Evolutionary conservation across 805 yeast genomes (phyloP).

Genomic region (baker's yeast (Saccharomyces cerevisiae)): DNA sequence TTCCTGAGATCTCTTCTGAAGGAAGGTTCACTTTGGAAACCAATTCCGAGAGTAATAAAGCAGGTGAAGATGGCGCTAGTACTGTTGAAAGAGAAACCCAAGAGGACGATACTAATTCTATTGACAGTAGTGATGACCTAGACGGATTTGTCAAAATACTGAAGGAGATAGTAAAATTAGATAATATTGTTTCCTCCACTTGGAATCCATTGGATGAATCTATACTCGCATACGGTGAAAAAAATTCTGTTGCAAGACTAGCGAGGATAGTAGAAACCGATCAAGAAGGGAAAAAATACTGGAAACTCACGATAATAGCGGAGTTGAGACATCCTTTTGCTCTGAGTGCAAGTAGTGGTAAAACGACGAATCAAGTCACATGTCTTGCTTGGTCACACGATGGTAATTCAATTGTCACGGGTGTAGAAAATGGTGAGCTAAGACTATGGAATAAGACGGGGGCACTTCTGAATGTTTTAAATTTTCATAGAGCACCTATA

Average conservation of each 20-base stretch:
- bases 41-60: slow-evolving; percentile 9
- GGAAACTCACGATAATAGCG: not conserved
- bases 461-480: slow-evolving; percentile 46
- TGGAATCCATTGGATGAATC: slow-evolving; percentile 48
- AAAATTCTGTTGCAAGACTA: slow-evolving; percentile 35
- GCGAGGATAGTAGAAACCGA: slow-evolving; percentile 34
- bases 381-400: slow-evolving; percentile 54
- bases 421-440: slow-evolving; percentile 61
- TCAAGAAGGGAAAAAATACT: slow-evolving; percentile 7
- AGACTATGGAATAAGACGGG: slow-evolving; percentile 76
- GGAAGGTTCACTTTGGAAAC: slow-evolving; percentile 30
- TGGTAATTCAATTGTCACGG: slow-evolving; percentile 57
- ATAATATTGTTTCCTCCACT: slow-evolving; percentile 38
- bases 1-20: slow-evolving; percentile 22
- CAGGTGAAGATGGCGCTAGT: slow-evolving; percentile 2
- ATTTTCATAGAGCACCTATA: slow-evolving; percentile 48
- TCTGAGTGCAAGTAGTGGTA: slow-evolving; percentile 14
- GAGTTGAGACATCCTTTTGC: slow-evolving; percentile 33
- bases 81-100: slow-evolving; percentile 1
- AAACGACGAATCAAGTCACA: slow-evolving; percentile 26
- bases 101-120: not conserved
- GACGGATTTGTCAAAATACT: slow-evolving; percentile 31
- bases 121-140: slow-evolving; percentile 3
- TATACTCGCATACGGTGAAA: slow-evolving; percentile 49
- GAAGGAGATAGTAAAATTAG: slow-evolving; percentile 32